A percentile compares a stretch with the other conserved stretches of the same genome.
Conservation (phyloP, 331 rosid genomes). For the Arachis monticola region DNA sequence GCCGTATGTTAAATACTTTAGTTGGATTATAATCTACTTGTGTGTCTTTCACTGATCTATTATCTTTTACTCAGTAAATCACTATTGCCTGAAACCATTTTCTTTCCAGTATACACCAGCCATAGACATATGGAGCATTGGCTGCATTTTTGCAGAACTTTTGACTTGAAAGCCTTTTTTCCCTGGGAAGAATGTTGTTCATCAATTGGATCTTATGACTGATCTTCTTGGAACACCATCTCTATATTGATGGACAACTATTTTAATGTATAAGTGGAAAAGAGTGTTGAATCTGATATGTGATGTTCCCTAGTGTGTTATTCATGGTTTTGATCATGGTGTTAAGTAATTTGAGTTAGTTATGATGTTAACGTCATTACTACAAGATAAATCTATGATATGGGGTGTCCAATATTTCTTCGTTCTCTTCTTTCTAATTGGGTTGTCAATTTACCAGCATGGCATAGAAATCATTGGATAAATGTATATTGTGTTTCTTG, state of each 20-base stretch:
- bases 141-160: too few species aligned
- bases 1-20: background rate
- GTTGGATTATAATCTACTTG: background rate
- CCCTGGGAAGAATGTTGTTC: too few species aligned
- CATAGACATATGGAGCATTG: too few species aligned
- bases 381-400: constrained; percentile 15
- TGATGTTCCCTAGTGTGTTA: constrained; percentile 3
- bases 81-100: too few species aligned
- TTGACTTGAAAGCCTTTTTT: too few species aligned
- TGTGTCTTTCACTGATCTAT: too few species aligned
- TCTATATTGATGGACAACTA: too few species aligned
- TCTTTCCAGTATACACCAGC: too few species aligned
- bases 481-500: constrained; percentile 2
- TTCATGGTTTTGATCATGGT: constrained; percentile 35
- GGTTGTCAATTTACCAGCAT: constrained; percentile 7
- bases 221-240: too few species aligned
- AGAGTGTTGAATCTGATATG: constrained; percentile 23
- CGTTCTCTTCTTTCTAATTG: constrained; percentile 3
- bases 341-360: constrained; percentile 13
- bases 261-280: background rate
- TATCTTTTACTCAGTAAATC: too few species aligned
- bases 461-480: constrained; percentile 16
- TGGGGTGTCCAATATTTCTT: constrained; percentile 20
- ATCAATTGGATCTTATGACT: too few species aligned
- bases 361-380: constrained; percentile 14